These are phyloP conservation scores for Stylonectria norvegica DNA, from an alignment of 2,329 filamentous ascomycete genomes.

Conservation along the genomic window DNA sequence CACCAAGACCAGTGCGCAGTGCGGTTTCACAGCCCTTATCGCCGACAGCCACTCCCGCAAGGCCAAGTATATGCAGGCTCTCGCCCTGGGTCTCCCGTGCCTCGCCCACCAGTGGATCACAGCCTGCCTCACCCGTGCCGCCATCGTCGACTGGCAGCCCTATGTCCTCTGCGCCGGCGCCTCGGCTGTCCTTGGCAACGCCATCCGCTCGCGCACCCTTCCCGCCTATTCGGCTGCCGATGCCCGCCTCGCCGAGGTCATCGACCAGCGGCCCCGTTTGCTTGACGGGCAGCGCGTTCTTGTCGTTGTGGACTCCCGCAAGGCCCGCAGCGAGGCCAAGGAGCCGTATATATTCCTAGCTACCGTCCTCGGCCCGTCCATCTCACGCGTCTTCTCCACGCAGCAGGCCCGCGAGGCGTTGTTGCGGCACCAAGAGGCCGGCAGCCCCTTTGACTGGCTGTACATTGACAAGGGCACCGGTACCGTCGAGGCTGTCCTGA, in stretches of 20 bases:
- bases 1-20: constrained; percentile 46
- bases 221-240: constrained; percentile 54
- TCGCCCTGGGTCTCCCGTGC: constrained; percentile 85
- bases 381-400: constrained; percentile 64
- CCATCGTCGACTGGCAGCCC: constrained; percentile 68
- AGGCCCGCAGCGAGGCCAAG: constrained; percentile 59
- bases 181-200: constrained; percentile 71
- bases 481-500: constrained; percentile 50
- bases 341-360: constrained; percentile 78
- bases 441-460: constrained; percentile 66
- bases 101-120: constrained; percentile 78
- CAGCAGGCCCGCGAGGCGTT: constrained; percentile 62
- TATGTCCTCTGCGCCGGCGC: constrained; percentile 86
- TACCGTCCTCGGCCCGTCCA: constrained; percentile 69
- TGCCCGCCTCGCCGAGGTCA: constrained; percentile 54
- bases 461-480: constrained; percentile 68
- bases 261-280: constrained; percentile 59
- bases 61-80: constrained; percentile 89
- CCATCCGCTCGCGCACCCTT: constrained; percentile 71
- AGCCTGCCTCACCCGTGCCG: constrained; percentile 61
- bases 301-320: constrained; percentile 59
- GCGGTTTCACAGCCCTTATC: constrained; percentile 81
- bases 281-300: constrained; percentile 65
- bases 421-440: constrained; percentile 45
- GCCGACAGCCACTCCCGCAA: constrained; percentile 83